Evolutionary conservation across 768 basidiomycete genomes (phyloP), one percentile per base, ranked within the genome.

Genomic region (Tephrocybe rancida): DNA sequence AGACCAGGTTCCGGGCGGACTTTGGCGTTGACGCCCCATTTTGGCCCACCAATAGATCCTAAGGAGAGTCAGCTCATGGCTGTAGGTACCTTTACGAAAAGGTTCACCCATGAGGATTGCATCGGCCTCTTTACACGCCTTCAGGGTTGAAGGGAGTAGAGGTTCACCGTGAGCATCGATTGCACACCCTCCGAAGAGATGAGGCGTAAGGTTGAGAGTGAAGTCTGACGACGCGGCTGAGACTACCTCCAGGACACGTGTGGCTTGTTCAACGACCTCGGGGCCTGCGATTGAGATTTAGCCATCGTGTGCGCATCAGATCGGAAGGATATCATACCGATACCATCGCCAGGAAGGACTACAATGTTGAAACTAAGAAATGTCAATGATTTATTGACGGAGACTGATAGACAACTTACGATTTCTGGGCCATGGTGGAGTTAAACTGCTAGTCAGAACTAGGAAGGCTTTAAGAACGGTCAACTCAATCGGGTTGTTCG

Each of bases 11-110:
- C 97, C 16, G 97, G 97, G 51, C 97, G 87, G 49, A 98, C 84
- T 69, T 88, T 87, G 55, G 84, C 81, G 52, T 86, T 83, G 2
- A 95, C 89, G 44, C 94, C 95, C 97, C 97, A 99, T 73, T 98
- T 98, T 13, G 97, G 97, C n/a, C 97, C 97, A 54, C 97, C 97
- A 60, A 98, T 91, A 18, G 96, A 88, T 60, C 96, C 96, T 98
- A 52, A 1, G 7, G 41, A 16, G 26, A 35, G 14, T 60, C 9
- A 53, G 22, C 41, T 22, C 18, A 39, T 56, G 18, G 16, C 32
- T 18, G 10, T 46, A 22, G 48, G 14, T 21, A 39, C 42, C n/a
- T 6, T 45, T 35, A 22, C 21, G 7, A 22, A 3, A 26, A 21
- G 6, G 62, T 80, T 44, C 63, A 94, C 97, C 97, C 84, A 99